Conservation (phyloP, 2,329 filamentous ascomycete species). For the Penicillium aurantiogriseum region DNA sequence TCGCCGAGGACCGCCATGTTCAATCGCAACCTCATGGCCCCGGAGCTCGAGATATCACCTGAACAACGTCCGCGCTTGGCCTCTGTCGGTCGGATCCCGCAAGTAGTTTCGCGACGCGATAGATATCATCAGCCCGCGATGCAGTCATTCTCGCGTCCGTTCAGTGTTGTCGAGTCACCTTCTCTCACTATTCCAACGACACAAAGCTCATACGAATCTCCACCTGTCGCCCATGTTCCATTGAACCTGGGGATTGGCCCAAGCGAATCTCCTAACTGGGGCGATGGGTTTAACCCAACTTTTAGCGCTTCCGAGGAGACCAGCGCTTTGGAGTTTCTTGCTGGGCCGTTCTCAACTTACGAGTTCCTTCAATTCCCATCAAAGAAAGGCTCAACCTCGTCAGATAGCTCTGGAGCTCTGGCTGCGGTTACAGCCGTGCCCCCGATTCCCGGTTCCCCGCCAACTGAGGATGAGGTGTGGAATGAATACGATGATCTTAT, state of each 20-base stretch:
- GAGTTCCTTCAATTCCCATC: conserved; percentile 76
- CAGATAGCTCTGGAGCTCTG: conserved; percentile 63
- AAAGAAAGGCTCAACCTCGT: conserved; percentile 68
- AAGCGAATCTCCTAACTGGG: conserved; percentile 26
- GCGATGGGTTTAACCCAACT: conserved; percentile 31
- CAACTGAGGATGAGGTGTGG: conserved; percentile 86
- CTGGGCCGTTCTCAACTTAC: conserved; percentile 40
- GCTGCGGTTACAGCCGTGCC: conserved; percentile 65
- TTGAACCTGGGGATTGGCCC: conserved; percentile 3
- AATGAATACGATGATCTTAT: conserved; percentile 90
- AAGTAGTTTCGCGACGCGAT: conserved; percentile 66
- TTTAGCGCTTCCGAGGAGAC: conserved; percentile 35
- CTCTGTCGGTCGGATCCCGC: conserved; percentile 82
- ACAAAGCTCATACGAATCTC: conserved; percentile 24
- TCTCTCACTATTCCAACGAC: conserved; percentile 36
- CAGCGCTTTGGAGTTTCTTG: conserved; percentile 32
- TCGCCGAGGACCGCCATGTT: conserved; percentile 40
- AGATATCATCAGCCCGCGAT: conserved; percentile 66
- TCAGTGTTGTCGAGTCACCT: conserved; percentile 53
- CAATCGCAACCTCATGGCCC: conserved; percentile 26
- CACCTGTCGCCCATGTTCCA: conserved; percentile 22
- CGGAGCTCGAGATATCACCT: conserved; percentile 16
- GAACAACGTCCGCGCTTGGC: conserved; percentile 60
- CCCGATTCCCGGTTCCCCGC: conserved; percentile 60
- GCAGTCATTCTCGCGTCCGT: conserved; percentile 83